These are phyloP conservation scores for Sechiopsis laciniata DNA, from an alignment of 306 rosid genomes.

Conservation along the genomic window DNA sequence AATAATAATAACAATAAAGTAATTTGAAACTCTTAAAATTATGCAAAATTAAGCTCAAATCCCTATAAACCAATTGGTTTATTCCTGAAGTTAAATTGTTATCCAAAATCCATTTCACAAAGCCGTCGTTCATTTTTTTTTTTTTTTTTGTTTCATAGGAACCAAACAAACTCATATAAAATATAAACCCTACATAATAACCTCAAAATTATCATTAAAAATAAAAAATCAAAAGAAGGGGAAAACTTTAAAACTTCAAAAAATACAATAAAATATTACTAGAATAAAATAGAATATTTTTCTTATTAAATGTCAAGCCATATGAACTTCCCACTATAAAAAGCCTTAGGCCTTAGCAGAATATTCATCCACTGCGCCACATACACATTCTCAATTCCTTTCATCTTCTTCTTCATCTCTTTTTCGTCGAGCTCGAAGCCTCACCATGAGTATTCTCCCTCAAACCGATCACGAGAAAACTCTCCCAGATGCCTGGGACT, in stretches of 20 bases:
- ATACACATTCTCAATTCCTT: background rate
- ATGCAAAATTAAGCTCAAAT: background rate
- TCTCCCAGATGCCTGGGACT: slow-evolving; percentile 69
- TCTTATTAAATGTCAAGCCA: background rate
- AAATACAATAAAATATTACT: background rate
- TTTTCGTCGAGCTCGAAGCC: too few species aligned
- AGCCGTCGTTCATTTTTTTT: background rate
- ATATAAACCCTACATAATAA: background rate
- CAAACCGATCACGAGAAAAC: slow-evolving; percentile 40
- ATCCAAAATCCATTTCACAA: background rate
- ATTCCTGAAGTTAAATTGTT: background rate
- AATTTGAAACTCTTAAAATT: background rate
- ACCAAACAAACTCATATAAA: too few species aligned
- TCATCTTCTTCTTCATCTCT: background rate
- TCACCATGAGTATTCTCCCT: slow-evolving; percentile 31
- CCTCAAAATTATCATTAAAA: slow-evolving; percentile 3
- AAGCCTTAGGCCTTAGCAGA: background rate
- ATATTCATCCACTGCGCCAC: slow-evolving; percentile 12
- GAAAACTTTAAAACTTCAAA: background rate
- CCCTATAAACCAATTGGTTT: background rate
- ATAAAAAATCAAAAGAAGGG: background rate
- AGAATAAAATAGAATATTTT: background rate
- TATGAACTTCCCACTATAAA: background rate
- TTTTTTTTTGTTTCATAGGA: background rate
- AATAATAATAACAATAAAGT: too few species aligned